phyloP scores from a whole-genome alignment of 164 flowering plant species.

The Berberis vulgaris region DNA sequence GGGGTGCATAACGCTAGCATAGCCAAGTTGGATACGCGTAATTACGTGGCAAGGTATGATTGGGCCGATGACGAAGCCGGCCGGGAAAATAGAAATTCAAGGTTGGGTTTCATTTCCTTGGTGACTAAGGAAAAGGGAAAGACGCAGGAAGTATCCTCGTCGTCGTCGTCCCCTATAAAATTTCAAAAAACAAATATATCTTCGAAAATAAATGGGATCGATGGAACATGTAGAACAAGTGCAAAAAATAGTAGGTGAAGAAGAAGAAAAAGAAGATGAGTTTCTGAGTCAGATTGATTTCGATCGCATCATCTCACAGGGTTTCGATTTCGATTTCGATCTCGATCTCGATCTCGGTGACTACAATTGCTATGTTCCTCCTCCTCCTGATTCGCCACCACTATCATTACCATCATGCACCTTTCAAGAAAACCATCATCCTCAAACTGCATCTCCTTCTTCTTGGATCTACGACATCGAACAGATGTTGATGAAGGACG shows the following conservation, averaged over 20 bases:
- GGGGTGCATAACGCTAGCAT: no score
- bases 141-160: neutral
- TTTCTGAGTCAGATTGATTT: constrained; percentile 4
- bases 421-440: neutral
- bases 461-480: constrained; percentile 33
- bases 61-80: constrained; percentile 19
- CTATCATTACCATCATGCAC: neutral
- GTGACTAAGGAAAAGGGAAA: constrained; percentile 6
- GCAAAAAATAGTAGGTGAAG: neutral
- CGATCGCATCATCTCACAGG: neutral
- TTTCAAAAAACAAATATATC: no score
- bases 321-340: no score
- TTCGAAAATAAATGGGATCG: no score
- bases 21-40: no score
- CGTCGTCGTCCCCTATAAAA: neutral
- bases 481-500: constrained; percentile 40
- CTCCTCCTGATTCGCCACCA: neutral
- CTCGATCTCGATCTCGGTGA: no score
- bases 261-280: neutral
- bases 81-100: neutral
- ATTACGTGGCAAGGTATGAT: constrained; percentile 4
- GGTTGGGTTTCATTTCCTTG: constrained; percentile 8
- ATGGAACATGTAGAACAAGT: neutral
- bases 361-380: neutral
- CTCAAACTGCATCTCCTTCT: neutral